Percentiles rank a stretch among this genome's conserved stretches.
These are phyloP conservation scores for Rubia yunnanensis DNA, from an alignment of 257 asterid genomes.

Conservation along the genomic window DNA sequence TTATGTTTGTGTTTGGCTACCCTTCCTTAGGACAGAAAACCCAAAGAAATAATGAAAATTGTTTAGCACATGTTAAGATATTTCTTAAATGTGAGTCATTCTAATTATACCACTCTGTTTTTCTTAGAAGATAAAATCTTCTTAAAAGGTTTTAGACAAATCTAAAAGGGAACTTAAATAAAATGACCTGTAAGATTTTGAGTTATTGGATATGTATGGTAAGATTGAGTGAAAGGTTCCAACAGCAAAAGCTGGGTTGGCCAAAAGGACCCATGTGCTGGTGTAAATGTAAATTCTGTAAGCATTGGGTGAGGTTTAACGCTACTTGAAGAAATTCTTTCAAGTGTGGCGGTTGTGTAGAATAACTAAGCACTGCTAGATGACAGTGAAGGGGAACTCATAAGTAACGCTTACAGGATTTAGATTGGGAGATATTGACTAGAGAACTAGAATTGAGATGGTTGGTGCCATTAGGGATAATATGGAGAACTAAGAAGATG, in stretches of 20 bases:
- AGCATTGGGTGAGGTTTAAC: neutral
- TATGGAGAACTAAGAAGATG: neutral
- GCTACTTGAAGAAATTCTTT: neutral
- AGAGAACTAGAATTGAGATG: neutral
- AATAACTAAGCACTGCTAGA: neutral
- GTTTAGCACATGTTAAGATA: no score
- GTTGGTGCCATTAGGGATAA: neutral
- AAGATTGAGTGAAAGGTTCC: neutral
- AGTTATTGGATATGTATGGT: no score
- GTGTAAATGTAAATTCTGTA: neutral
- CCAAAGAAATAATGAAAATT: no score
- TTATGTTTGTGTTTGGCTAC: no score
- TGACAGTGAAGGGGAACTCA: neutral
- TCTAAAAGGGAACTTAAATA: neutral
- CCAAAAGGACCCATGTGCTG: neutral
- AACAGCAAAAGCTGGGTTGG: neutral
- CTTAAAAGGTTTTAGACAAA: neutral
- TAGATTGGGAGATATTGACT: neutral
- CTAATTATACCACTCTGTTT: no score
- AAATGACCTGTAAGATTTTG: neutral
- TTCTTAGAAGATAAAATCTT: no score
- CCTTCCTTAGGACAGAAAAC: no score
- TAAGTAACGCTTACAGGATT: no score
- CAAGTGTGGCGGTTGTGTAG: neutral
- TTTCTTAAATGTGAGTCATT: no score